Evolutionary conservation across 805 yeast species (phyloP).

Genomic region (Torulaspora quercuum): DNA sequence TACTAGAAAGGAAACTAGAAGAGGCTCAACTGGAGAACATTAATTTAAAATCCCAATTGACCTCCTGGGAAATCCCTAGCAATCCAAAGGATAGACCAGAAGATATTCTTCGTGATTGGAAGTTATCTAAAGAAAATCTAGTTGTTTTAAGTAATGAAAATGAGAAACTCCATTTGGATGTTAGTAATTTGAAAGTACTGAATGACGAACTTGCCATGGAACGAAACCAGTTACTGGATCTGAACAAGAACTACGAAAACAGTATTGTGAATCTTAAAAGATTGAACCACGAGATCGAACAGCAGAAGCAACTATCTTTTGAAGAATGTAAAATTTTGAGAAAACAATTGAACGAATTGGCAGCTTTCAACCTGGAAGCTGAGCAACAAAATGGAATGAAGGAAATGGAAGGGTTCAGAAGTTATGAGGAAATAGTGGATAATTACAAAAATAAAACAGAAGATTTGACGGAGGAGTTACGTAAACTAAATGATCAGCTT

Average conservation of each 20-base stretch:
- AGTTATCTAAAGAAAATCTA: slow-evolving; percentile 41
- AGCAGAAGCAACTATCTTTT: slow-evolving; percentile 49
- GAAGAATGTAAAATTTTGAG: slow-evolving; percentile 59
- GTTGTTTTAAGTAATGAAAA: slow-evolving; percentile 36
- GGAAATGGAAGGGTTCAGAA: slow-evolving; percentile 9
- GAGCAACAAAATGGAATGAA: slow-evolving; percentile 20
- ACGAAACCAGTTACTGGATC: slow-evolving; percentile 38
- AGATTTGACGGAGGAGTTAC: slow-evolving; percentile 41
- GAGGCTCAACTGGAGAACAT: slow-evolving; percentile 50
- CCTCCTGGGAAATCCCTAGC: slow-evolving; percentile 46
- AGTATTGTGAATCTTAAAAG: slow-evolving; percentile 33
- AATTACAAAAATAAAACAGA: slow-evolving; percentile 53
- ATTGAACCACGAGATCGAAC: slow-evolving; percentile 45
- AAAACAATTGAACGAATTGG: slow-evolving; percentile 51
- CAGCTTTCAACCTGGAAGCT: slow-evolving; percentile 18
- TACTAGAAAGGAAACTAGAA: slow-evolving; percentile 44
- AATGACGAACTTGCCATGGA: slow-evolving; percentile 40
- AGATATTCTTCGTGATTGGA: slow-evolving; percentile 41
- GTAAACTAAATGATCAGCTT: slow-evolving; percentile 33
- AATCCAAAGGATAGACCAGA: slow-evolving; percentile 34
- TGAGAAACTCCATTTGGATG: slow-evolving; percentile 27
- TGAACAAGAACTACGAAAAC: slow-evolving; percentile 27
- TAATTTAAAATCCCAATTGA: slow-evolving; percentile 44
- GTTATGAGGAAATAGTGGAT: slow-evolving; percentile 43
- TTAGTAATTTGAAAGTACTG: slow-evolving; percentile 25